Evolutionary conservation across 352 stramenopile species (phyloP), one percentile per base, ranked within the genome.

Genomic region (Phytophthora crassamura): DNA sequence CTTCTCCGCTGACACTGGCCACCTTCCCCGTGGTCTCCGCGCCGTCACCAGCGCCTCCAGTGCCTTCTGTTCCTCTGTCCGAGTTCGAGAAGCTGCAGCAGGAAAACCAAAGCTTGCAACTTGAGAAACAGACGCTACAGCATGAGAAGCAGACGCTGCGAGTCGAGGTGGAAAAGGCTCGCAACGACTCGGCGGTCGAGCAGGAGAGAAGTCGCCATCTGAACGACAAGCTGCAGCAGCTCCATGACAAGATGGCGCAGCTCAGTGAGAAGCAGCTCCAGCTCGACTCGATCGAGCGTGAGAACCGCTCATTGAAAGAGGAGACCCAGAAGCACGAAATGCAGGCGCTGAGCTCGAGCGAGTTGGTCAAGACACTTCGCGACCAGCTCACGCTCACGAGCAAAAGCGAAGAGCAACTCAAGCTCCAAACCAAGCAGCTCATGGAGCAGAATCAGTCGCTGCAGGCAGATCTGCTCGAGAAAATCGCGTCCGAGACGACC

Each of bases 391-490:
- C 72, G 11, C 77, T 84, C 20, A 85, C 66, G 6, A 72, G 64
- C 14, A 84, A 84, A 30, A 88, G 78, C 67, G 82, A 91, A 56
- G 78, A 87, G 53, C 80, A 91, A 38, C 62, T 91, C 38, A 89
- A 91, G 52, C 65, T 88, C 14, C 82, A 91, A 59, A 89, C 77
- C 9, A 80, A 84, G 32, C 78, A 89, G 48, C 74, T 91, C 16
- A 84, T 89, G 43, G 76, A 91, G 45, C 82, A 89, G 46, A 91
- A 91, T 18, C 82, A 87, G 42, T 73, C 82, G 4, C 57, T 91
- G 3, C 78, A 91, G 39, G 59, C 74, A n/a, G 82, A 91, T 49
- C 56, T 89, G 30, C 66, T 91, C 3, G 80, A 89, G 35, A 89
- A 89, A 54, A 89, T 91, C 18, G 80, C 78, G 12, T 70, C 71